Percentiles rank a stretch among this genome's conserved stretches.
These are phyloP conservation scores for Apiospora kogelbergensis DNA, from an alignment of 2,329 filamentous ascomycete genomes.

Conservation along the genomic window DNA sequence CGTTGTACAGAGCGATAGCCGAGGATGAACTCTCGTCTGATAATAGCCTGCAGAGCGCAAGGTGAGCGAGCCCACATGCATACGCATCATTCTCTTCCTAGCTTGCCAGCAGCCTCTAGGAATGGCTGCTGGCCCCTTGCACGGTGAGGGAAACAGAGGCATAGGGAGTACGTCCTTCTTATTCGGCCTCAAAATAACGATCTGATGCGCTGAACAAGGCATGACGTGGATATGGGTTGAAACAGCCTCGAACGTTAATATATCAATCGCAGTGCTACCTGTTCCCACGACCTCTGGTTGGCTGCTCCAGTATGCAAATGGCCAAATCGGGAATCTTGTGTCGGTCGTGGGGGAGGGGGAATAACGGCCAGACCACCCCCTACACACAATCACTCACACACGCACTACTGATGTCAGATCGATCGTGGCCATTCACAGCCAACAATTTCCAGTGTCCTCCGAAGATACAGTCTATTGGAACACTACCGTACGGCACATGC, in stretches of 20 bases:
- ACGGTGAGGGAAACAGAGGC: neutral
- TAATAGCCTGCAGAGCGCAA: neutral
- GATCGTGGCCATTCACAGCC: neutral
- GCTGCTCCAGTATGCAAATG: neutral
- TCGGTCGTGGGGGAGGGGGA: neutral
- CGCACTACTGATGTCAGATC: neutral
- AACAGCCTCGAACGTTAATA: neutral
- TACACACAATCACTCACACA: neutral
- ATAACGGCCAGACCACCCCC: neutral
- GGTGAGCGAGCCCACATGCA: neutral
- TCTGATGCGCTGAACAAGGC: neutral
- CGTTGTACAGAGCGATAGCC: neutral
- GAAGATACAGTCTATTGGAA: neutral
- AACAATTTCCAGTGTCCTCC: neutral
- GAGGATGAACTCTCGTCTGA: constrained; percentile 2
- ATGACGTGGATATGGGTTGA: neutral
- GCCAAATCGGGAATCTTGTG: neutral
- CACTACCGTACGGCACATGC: neutral
- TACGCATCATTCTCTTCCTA: neutral
- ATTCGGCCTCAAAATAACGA: neutral
- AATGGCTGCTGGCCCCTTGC: neutral
- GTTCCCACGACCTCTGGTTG: neutral
- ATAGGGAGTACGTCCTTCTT: neutral
- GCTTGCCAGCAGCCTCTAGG: neutral
- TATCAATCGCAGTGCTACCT: neutral